Percentiles rank a stretch among this genome's conserved stretches.
Conservation (phyloP, 495 filamentous ascomycete genomes). For the Filosporella fistucella region DNA sequence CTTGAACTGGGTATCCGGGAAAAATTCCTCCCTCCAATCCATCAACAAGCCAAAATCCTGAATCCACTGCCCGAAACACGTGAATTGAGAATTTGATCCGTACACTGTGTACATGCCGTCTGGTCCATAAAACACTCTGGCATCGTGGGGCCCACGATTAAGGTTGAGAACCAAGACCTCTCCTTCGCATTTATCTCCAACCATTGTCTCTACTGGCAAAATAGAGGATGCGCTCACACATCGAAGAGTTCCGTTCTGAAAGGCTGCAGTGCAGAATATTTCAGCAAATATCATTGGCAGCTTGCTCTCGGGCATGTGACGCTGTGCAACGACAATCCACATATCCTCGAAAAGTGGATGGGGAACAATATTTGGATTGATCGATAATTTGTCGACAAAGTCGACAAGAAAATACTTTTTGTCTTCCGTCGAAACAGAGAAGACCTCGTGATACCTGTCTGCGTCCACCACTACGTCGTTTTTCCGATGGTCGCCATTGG, state of each 20-base stretch:
- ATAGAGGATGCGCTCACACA: slow-evolving; percentile 32
- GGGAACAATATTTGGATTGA: slow-evolving; percentile 52
- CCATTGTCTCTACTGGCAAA: slow-evolving; percentile 37
- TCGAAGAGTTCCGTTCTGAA: slow-evolving; percentile 30
- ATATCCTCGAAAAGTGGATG: slow-evolving; percentile 36
- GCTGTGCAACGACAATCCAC: slow-evolving; percentile 44
- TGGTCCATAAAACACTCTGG: slow-evolving; percentile 47
- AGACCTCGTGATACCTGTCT: slow-evolving; percentile 31
- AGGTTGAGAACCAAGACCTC: slow-evolving; percentile 30
- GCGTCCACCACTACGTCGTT: too few species aligned
- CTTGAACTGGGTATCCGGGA: slow-evolving; percentile 26
- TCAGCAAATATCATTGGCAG: slow-evolving; percentile 32
- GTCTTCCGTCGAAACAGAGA: slow-evolving; percentile 35
- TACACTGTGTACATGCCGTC: slow-evolving; percentile 37
- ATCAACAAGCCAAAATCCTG: slow-evolving; percentile 42
- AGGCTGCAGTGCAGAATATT: slow-evolving; percentile 40
- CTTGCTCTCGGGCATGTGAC: slow-evolving; percentile 12
- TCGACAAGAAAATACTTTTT: slow-evolving; percentile 36
- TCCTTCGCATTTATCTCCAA: slow-evolving; percentile 33
- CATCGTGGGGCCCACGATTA: slow-evolving; percentile 44
- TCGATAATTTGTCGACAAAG: slow-evolving; percentile 30
- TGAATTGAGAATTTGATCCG: slow-evolving; percentile 42
- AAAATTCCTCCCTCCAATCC: slow-evolving; percentile 30
- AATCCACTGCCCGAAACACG: slow-evolving; percentile 48
- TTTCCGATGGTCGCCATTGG: too few species aligned